phyloP scores from a whole-genome alignment of 331 rosid species.

The Pyracantha coccinea region DNA sequence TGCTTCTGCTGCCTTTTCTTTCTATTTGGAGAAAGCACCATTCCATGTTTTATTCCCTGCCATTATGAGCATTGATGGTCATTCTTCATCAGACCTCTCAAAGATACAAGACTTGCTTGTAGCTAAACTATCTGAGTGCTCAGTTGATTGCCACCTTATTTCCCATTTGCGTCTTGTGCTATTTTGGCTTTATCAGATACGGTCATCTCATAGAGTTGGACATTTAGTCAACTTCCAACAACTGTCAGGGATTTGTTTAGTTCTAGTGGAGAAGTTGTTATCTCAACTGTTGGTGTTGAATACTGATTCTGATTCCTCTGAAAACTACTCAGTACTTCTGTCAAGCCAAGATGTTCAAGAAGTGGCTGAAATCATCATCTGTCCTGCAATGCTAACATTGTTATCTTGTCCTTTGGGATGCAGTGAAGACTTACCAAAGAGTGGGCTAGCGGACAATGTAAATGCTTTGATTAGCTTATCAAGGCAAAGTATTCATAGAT shows the following conservation, averaged over 20 bases:
- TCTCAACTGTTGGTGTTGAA: constrained; percentile 33
- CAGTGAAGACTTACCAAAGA: constrained; percentile 21
- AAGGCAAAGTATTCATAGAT: constrained; percentile 29
- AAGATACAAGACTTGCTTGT: constrained; percentile 51
- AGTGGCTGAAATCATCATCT: constrained; percentile 50
- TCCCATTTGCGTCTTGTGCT: constrained; percentile 53
- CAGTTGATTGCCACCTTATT: constrained; percentile 28
- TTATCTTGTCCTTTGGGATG: constrained; percentile 45
- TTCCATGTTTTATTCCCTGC: constrained; percentile 78
- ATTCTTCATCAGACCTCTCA: constrained; percentile 23
- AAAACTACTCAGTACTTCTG: constrained; percentile 17
- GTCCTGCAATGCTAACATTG: constrained; percentile 45
- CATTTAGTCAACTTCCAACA: constrained; percentile 37
- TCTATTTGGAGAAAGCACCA: constrained; percentile 59
- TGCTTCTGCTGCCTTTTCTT: constrained; percentile 47
- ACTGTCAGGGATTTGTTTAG: constrained; percentile 49
- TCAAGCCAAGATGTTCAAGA: constrained; percentile 41
- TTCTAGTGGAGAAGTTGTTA: constrained; percentile 36
- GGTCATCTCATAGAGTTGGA: constrained; percentile 29
- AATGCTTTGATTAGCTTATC: constrained; percentile 32
- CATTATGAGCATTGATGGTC: constrained; percentile 45
- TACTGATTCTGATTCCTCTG: constrained; percentile 21
- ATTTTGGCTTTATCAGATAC: constrained; percentile 64
- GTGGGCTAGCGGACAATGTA: constrained; percentile 17
- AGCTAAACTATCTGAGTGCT: constrained; percentile 42